phyloP scores from a whole-genome alignment of 1,284 basidiomycete species.

The Cutaneotrichosporon dermatis region DNA sequence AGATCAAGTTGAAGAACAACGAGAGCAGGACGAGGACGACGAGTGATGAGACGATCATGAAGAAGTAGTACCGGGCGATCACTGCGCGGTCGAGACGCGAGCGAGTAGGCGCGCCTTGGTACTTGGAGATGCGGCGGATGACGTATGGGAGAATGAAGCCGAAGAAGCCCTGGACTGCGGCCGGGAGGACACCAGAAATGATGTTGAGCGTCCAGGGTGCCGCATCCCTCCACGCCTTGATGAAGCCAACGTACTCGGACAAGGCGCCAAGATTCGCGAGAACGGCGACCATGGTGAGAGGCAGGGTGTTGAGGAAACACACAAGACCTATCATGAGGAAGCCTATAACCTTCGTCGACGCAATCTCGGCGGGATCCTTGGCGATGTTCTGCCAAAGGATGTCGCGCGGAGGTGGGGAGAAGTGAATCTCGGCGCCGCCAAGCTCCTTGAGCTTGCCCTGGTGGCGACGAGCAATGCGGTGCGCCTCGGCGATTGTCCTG shows the following conservation, averaged over 20 bases:
- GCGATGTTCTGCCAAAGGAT: conserved; percentile 80
- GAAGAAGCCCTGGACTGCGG: conserved; percentile 79
- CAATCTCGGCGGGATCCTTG: conserved; percentile 62
- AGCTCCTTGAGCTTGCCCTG: conserved; percentile 44
- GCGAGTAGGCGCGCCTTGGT: conserved; percentile 63
- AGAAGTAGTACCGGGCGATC: conserved; percentile 82
- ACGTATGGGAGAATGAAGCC: conserved; percentile 80
- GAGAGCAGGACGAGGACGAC: conserved; percentile 88
- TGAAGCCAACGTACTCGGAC: background rate
- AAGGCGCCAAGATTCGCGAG: conserved; percentile 64
- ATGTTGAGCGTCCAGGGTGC: conserved; percentile 59
- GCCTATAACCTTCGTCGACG: conserved; percentile 66
- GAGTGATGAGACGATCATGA: conserved; percentile 71
- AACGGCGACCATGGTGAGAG: conserved; percentile 64
- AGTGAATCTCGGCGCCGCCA: conserved; percentile 40
- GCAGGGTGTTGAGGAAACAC: conserved; percentile 89
- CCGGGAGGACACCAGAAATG: conserved; percentile 81
- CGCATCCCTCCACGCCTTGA: background rate
- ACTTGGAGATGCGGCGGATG: conserved; percentile 77
- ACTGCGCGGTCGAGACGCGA: conserved; percentile 81
- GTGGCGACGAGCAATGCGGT: conserved; percentile 47
- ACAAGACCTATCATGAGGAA: conserved; percentile 68
- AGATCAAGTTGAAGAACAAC: conserved; percentile 71
- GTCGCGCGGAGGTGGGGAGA: conserved; percentile 47
- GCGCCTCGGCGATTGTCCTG: conserved; percentile 83